These are phyloP conservation scores for Pseudocercospora fuligena DNA, from an alignment of 2,329 filamentous ascomycete species.

Conservation along the genomic window DNA sequence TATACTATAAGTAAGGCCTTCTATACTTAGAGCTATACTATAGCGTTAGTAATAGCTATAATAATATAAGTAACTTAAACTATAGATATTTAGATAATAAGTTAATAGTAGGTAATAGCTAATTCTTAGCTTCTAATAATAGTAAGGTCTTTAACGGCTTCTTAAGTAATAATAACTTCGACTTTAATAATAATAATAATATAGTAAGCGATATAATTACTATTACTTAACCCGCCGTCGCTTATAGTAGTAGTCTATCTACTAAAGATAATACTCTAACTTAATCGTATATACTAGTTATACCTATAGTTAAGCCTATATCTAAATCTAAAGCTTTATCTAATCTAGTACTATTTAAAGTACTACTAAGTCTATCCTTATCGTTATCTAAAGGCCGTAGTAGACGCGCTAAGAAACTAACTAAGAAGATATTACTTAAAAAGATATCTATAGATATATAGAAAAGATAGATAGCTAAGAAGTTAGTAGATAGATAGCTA, in stretches of 20 bases:
- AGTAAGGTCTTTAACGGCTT: not conserved
- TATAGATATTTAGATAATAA: not conserved
- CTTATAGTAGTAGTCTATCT: not conserved
- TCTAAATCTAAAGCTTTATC: too few species aligned
- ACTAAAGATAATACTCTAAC: not conserved
- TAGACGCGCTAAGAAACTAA: not conserved
- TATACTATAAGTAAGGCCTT: not conserved
- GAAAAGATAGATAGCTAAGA: not conserved
- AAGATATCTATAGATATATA: not conserved
- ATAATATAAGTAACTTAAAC: not conserved
- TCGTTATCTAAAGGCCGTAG: not conserved
- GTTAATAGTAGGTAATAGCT: not conserved
- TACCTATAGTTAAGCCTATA: not conserved
- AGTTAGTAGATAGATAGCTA: not conserved
- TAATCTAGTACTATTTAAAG: too few species aligned
- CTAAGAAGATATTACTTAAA: not conserved
- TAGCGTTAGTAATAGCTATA: not conserved
- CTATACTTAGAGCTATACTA: not conserved
- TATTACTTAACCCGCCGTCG: not conserved
- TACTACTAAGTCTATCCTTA: not conserved
- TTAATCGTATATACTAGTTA: not conserved
- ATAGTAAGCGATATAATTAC: not conserved
- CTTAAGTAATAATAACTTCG: not conserved
- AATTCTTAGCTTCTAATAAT: too few species aligned
- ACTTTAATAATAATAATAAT: not conserved